Evolutionary conservation across 164 flowering plant genomes (phyloP), one percentile per base, ranked within the genome.

Genomic region (Taxillus chinensis): DNA sequence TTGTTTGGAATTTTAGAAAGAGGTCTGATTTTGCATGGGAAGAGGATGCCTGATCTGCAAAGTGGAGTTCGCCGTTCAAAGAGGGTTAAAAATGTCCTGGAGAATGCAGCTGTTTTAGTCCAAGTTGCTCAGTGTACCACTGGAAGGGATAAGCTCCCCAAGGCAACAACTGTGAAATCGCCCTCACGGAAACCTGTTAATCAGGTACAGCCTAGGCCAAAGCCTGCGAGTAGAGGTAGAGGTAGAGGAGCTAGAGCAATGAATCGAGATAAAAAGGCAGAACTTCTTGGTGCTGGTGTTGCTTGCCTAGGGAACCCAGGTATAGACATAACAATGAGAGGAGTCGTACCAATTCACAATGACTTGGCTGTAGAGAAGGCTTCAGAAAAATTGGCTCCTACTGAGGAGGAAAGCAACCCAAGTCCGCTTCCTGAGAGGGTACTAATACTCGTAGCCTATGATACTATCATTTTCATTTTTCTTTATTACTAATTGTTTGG

Each of bases 11-110:
- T 57, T 5, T 8, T 57, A 13, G 14, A 54, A n/a, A 42, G 56
- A 49, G 52, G 65, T 39, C 59, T 37, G 45, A 16, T 62, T 72
- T 70, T 70, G 63, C 66, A 74, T 74, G 72, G 76, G 64, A 62
- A 67, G 61, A 78, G 67, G 60, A 78, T 76, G 78, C 77, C 77
- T n/a, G 77, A 75, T 70, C 65, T 74, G 63, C 62, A 75, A 70
- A 67, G 79, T 62, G 79, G 77, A 68, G 73, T 68, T 61, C 74
- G 76, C 15, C 74, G 77, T 59, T 74, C 70, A 61, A 76, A 76
- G 63, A 78, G 73, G 71, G 62, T 66, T 41, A 68, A 67, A 48
- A 69, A 68, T 59, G 52, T 57, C 54, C 65, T 72, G 39, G 72
- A 79, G 13, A 41, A 49, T 67, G 62, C 66, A 56, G 67, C 67